A percentile compares a stretch with the other conserved stretches of the same genome.
phyloP scores from a whole-genome alignment of 75 land plant genomes.

The Selaginella moellendorffii region DNA sequence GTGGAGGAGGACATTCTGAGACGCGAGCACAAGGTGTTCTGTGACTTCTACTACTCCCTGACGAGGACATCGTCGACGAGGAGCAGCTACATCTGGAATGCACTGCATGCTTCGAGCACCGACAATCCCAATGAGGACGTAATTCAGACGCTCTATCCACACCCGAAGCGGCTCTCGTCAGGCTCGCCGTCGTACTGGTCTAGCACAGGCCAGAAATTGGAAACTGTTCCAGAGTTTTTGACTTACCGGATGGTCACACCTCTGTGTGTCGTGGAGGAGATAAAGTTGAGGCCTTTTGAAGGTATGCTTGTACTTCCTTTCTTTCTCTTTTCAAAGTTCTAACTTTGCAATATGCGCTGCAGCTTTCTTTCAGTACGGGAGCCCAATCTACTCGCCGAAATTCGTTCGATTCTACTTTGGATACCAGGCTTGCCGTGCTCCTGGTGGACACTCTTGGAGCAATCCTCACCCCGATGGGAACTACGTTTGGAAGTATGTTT shows the following conservation, averaged over 20 bases:
- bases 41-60: constrained; percentile 21
- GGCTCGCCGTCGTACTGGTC: constrained; percentile 83
- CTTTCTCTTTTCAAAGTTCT: background rate
- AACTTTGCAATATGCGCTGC: constrained; percentile 5
- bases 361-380: constrained; percentile 67
- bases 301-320: constrained; percentile 26
- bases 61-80: constrained; percentile 8
- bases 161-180: constrained; percentile 17
- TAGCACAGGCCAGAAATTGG: constrained; percentile 45
- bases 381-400: constrained; percentile 70
- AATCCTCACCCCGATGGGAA: constrained; percentile 3
- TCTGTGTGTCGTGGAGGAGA: constrained; percentile 56
- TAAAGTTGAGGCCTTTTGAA: constrained; percentile 57
- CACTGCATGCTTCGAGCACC: constrained; percentile 83
- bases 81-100: constrained; percentile 29
- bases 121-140: constrained; percentile 74
- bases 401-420: constrained; percentile 62
- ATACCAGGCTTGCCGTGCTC: constrained; percentile 17
- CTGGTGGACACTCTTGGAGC: background rate
- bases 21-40: constrained; percentile 22
- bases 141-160: constrained; percentile 45
- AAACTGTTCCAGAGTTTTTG: constrained; percentile 49
- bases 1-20: background rate
- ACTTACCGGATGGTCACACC: constrained; percentile 43
- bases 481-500: constrained; percentile 70